Conservation (phyloP, 495 filamentous ascomycete genomes). For the Neurospora hispaniola region DNA sequence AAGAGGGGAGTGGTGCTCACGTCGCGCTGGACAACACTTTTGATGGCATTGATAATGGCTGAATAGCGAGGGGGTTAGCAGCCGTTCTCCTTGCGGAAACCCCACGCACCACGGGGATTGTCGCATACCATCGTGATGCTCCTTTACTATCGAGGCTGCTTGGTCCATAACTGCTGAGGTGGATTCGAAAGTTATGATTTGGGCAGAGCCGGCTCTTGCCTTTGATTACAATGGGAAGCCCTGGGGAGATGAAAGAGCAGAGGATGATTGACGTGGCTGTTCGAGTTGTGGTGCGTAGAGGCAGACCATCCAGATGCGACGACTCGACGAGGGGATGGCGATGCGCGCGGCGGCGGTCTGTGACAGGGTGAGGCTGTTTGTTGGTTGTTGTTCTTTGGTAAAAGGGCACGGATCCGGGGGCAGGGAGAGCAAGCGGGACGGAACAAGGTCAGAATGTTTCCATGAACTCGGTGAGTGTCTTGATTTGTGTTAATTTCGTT, state of each 20-base stretch:
- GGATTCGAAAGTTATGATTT: background rate
- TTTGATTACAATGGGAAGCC: background rate
- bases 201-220: slow-evolving; percentile 8
- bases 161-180: slow-evolving; percentile 16
- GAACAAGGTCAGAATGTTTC: background rate
- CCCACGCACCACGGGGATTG: background rate
- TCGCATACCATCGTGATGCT: slow-evolving; percentile 24
- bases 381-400: background rate
- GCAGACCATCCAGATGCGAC: background rate
- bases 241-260: background rate
- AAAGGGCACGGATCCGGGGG: background rate
- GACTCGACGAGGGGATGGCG: background rate
- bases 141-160: slow-evolving; percentile 25
- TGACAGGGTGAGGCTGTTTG: background rate
- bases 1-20: slow-evolving; percentile 26
- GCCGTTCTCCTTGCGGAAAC: background rate
- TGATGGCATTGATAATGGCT: slow-evolving; percentile 42
- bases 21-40: slow-evolving; percentile 42
- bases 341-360: background rate
- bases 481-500: background rate
- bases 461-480: background rate
- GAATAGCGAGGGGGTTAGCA: background rate
- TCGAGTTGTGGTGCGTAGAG: background rate
- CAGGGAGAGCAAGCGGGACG: background rate
- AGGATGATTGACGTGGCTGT: background rate